phyloP scores from a whole-genome alignment of 2,329 filamentous ascomycete genomes.

The Fusarium sp. region DNA sequence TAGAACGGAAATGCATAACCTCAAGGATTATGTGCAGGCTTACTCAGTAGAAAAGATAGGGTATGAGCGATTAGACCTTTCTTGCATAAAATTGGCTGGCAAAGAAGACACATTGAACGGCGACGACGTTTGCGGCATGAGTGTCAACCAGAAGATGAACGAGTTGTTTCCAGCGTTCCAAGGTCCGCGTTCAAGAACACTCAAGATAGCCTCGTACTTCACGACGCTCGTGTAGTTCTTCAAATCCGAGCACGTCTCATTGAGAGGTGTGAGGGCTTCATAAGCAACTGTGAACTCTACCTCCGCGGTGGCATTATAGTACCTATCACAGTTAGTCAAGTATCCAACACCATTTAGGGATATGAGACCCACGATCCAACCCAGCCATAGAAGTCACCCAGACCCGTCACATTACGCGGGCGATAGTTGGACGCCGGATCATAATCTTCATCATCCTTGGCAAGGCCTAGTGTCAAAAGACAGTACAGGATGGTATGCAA shows the following conservation, averaged over 20 bases:
- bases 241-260: neutral
- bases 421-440: slow-evolving; percentile 4
- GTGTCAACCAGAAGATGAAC: slow-evolving; percentile 12
- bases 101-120: neutral
- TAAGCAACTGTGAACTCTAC: neutral
- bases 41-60: neutral
- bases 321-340: neutral
- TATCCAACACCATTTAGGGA: accelerated
- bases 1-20: neutral
- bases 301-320: slow-evolving; percentile 17
- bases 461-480: neutral
- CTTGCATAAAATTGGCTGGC: neutral
- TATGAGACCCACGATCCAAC: slow-evolving; percentile 6
- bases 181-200: neutral
- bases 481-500: neutral
- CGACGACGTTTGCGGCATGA: neutral
- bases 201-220: slow-evolving; percentile 12
- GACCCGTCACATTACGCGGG: neutral
- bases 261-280: neutral
- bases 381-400: slow-evolving; percentile 7
- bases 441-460: slow-evolving; percentile 2
- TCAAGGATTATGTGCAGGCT: neutral
- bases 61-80: neutral
- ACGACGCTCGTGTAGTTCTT: neutral
- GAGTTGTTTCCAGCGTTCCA: slow-evolving; percentile 15